Evolutionary conservation across 2,329 filamentous ascomycete genomes (phyloP), one percentile per base, ranked within the genome.

Genomic region (Ophiocordyceps camponoti-leonardi): DNA sequence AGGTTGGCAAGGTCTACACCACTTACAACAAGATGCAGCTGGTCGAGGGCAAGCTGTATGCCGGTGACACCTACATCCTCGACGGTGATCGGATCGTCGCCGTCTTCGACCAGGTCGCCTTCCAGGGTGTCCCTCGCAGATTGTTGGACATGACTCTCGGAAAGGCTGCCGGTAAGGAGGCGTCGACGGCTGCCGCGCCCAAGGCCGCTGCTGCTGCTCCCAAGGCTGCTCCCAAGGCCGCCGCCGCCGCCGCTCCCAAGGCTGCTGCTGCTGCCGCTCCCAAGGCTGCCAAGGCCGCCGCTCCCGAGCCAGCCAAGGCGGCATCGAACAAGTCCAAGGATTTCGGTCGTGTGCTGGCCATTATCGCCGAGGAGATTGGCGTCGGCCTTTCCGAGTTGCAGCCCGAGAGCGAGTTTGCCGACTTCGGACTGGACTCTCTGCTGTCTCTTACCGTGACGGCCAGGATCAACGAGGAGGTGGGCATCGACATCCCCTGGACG

Each of bases 91-190:
- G 44, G 12, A 45, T 45, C 19, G 39, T 45, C 3, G 37, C 22
- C 18, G n/a, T 79, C 20, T 66, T 83, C 49, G 80, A 83, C 64
- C 71, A 77, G 53, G 71, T 84, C 56, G 62, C 83, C 13, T 67
- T 67, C 37, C 67, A 71, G 44, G 64, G 57, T 46, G 61, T 73
- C 16, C 22, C 20, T n/a, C n/a, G 35, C 12, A 14, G 19, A 6
- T 28, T 19, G 16, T 18, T 40, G 20, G 8, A 39, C 20, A 37
- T 37, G 35, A 23, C 19, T 12, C n/a, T 39, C 10, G 35, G 31
- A 10, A 40, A 44, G 16, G 20, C 13, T 43, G 20, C 12, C 40
- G 20, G 22, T 13, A 37, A 37, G 35, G 35, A 37, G 35, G 16
- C 35, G 35, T 13, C 11, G 3, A 13, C 30, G 6, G n/a, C 6